These are phyloP conservation scores for Aspergillus unguis DNA, from an alignment of 2,329 filamentous ascomycete species.

Conservation along the genomic window DNA sequence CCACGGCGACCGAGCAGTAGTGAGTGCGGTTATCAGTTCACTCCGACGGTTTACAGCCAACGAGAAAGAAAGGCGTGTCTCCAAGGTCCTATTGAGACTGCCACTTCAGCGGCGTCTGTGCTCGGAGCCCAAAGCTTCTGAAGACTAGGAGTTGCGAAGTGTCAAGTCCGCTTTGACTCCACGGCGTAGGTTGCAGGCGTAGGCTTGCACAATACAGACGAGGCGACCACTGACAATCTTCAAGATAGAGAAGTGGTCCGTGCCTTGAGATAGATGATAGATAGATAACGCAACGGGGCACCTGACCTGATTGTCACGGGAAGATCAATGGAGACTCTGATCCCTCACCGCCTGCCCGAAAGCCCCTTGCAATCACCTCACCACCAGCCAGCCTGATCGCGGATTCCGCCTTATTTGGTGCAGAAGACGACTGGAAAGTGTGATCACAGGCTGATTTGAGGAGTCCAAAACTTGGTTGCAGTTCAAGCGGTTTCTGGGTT, in stretches of 20 bases:
- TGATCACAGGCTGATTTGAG: neutral
- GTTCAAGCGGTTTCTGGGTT: neutral
- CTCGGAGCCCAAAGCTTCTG: too few species aligned
- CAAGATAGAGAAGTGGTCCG: neutral
- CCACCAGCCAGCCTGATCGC: slow-evolving; percentile 4
- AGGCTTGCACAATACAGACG: too few species aligned
- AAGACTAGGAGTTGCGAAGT: too few species aligned
- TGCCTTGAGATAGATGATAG: neutral
- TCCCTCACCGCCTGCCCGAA: slow-evolving; percentile 1
- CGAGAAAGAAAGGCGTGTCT: too few species aligned
- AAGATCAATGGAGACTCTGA: neutral
- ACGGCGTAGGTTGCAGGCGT: too few species aligned
- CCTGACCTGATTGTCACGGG: slow-evolving; percentile 5
- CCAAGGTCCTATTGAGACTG: too few species aligned
- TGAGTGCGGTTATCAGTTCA: too few species aligned
- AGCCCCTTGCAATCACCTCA: neutral
- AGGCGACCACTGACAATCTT: neutral
- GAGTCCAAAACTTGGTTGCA: neutral
- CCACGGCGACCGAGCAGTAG: too few species aligned
- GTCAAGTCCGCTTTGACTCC: too few species aligned
- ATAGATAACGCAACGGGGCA: neutral
- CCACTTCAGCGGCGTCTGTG: too few species aligned
- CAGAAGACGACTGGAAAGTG: neutral
- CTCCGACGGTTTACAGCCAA: too few species aligned
- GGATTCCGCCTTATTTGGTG: neutral